Evolutionary conservation across 2,329 filamentous ascomycete species (phyloP), one percentile per base, ranked within the genome.

Genomic region (Colletotrichum sp.): DNA sequence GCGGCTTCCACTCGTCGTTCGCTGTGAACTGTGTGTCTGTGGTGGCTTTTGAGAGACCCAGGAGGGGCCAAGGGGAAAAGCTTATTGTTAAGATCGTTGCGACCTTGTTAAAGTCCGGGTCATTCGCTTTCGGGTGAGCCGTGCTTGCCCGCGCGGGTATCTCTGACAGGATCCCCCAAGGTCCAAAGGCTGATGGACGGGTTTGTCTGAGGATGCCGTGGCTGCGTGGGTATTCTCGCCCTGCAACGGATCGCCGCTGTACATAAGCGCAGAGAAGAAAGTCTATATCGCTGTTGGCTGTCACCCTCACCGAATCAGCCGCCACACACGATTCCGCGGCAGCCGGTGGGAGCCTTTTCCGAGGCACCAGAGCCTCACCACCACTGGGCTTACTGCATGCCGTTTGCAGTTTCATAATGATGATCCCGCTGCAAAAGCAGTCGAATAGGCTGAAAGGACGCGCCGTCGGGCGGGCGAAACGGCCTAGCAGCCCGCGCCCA

Each of bases 11-110:
- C 30, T 66, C 32, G 28, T 67, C 10, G 24, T 26, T 28, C 21
- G 34, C 52, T 10, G n/a, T 63, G 69, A 63, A 55, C 67, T 34
- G 30, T 67, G 69, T 63, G 52, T 52, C 36, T 66, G 24, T 49
- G 49, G 34, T 34, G 39, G 39, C 36, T 62, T 52, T 21, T 52
- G 44, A 2, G 55, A 3, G 28, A 34, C 44, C 44, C 21, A 65
- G 55, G 36, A 15, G 10, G 26, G 24, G 18, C 13, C 18, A 55
- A 16, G 26, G 28, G 16, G 34, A 59, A 68, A 71, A 71, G 68
- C 62, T 71, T 67, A 16, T 72, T 71, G 68, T 66, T 59, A 65
- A 66, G 72, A 75, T 71, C 65, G 13, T 30, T 30, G 59, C 28
- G 59, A 59, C 59, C 30, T 62, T 39, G 24, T 52, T 52, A 21